These are phyloP conservation scores for Priceomyces carsonii DNA, from an alignment of 805 yeast genomes.

Conservation along the genomic window DNA sequence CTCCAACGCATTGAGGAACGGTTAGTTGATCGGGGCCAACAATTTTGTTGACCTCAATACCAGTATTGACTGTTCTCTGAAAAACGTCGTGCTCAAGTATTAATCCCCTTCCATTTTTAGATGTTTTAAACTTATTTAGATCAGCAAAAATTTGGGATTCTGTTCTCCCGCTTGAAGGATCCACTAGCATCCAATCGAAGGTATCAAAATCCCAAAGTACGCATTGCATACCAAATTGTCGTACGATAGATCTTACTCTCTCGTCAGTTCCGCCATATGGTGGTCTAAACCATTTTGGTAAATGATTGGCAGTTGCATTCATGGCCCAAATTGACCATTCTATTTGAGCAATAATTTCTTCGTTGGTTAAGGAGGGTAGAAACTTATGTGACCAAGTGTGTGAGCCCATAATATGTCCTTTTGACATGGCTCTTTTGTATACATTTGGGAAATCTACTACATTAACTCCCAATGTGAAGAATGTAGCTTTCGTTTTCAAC, in stretches of 20 bases:
- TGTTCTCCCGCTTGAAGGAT: slow-evolving; percentile 40
- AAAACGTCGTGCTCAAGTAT: slow-evolving; percentile 87
- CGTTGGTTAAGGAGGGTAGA: slow-evolving; percentile 75
- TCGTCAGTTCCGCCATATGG: slow-evolving; percentile 96
- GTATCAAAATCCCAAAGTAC: slow-evolving; percentile 93
- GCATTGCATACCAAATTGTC: slow-evolving; percentile 83
- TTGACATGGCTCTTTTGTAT: slow-evolving; percentile 52
- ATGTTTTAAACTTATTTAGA: slow-evolving; percentile 51
- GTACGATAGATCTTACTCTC: slow-evolving; percentile 73
- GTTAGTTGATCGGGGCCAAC: slow-evolving; percentile 66
- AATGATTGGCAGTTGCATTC: slow-evolving; percentile 86
- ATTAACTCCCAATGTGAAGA: slow-evolving; percentile 83
- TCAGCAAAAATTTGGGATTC: slow-evolving; percentile 56
- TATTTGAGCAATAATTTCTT: slow-evolving; percentile 82
- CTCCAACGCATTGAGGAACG: slow-evolving; percentile 75
- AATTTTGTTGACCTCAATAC: slow-evolving; percentile 54
- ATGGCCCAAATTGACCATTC: slow-evolving; percentile 98
- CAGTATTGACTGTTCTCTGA: slow-evolving; percentile 66
- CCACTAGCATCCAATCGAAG: slow-evolving; percentile 80
- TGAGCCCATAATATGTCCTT: slow-evolving; percentile 80
- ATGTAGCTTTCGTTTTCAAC: slow-evolving; percentile 63
- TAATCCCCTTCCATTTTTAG: slow-evolving; percentile 49
- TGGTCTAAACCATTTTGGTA: slow-evolving; percentile 94
- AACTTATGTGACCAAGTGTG: slow-evolving; percentile 95
- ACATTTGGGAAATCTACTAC: slow-evolving; percentile 76